Base-by-base conservation (phyloP, 345 rosid genomes). In the Fremontodendron californicum region DNA sequence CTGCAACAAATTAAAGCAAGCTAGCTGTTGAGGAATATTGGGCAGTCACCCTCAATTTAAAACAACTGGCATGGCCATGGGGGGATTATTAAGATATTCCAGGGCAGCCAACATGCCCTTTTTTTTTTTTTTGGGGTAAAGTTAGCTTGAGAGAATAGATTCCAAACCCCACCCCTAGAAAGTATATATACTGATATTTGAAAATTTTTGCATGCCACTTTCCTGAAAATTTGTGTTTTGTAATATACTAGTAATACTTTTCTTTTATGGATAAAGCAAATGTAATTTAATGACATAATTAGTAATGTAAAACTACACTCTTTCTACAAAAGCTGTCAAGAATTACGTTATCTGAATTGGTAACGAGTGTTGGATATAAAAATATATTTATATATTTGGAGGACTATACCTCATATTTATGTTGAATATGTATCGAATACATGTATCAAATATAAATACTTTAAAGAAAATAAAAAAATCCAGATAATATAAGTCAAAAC, bases 151-250 rank as follows among this genome's bases (percentile, higher is more conserved):
- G 64, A 63, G 68, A 79, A 75, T 52, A 60, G 84, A 85, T 87
- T 85, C 86, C 87, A 62, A 9, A 21, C 80, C 83, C 83, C 79
- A 80, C 83, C 39, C 61, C 84, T 43, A 79, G 74, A 85, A 72
- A 45, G 15, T 45, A 45, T 45, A 12, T 45, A 45, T 3, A 45
- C 49, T 15, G 49, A 3, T 11, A 45, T 3, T 45, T 45, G 15
- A 11, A 45, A 12, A 10, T 2, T 9, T 45, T 45, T 45, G 49
- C 33, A 19, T 71, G 39, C 67, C 43, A 66, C 74, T 78, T 81
- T 73, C 78, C 60, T 82, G 71, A 65, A 78, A 81, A 62, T 35
- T 65, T 78, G 74, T 21, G 78, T 51, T 18, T 35, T 2, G 33
- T 12, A 21, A 55, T 55, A 55, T 23, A 9, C 12, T 55, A 9